Evolutionary conservation across 176 grass and related monocot genomes (phyloP).

Genomic region (Aegilops tauschii): DNA sequence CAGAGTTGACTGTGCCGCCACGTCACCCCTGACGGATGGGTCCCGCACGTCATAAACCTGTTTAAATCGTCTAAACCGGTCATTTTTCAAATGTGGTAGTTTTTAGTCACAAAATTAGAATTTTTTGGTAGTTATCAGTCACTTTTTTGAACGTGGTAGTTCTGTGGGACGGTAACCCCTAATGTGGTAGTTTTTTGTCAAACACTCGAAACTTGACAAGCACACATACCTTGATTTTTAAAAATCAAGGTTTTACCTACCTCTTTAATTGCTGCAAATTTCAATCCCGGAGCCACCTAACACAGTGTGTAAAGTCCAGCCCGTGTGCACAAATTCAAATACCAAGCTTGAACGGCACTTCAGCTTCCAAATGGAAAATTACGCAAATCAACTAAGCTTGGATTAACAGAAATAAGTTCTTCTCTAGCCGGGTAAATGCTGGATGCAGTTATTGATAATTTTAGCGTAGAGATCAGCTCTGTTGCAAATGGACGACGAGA

Average conservation of each 20-base stretch:
- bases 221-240: background rate
- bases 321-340: constrained; percentile 28
- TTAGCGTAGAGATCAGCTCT: background rate
- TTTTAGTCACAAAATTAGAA: too few species aligned
- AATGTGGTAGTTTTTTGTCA: too few species aligned
- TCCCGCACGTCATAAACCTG: too few species aligned
- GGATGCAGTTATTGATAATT: background rate
- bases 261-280: constrained; percentile 8
- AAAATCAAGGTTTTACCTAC: background rate
- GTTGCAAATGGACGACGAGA: background rate
- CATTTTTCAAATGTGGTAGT: too few species aligned
- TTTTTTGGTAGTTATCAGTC: too few species aligned
- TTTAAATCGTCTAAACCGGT: too few species aligned
- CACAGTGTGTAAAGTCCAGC: background rate
- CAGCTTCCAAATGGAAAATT: background rate
- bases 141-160: too few species aligned
- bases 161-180: too few species aligned
- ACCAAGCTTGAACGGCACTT: constrained; percentile 18
- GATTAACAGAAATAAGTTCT: background rate
- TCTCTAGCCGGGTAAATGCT: too few species aligned
- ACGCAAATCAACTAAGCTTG: background rate
- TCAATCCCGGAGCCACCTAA: constrained; percentile 8
- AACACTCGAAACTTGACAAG: background rate
- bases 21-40: too few species aligned
- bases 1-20: too few species aligned